A percentile compares a stretch with the other conserved stretches of the same genome.
Conservation (phyloP, 441 rosid species). For the Melastoma candidum region DNA sequence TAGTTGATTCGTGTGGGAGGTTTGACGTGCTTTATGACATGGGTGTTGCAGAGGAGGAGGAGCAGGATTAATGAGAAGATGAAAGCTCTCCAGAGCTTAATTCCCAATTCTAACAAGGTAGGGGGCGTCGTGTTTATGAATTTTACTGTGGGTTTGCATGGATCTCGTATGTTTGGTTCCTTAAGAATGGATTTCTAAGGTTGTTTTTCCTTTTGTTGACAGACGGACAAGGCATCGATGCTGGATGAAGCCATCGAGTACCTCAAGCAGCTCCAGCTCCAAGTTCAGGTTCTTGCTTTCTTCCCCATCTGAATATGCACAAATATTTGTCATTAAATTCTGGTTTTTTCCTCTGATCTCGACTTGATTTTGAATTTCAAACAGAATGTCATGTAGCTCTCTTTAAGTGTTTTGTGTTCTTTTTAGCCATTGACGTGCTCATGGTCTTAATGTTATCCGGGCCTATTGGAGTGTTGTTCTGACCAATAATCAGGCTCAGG, state of each 20-base stretch:
- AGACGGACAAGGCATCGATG: conserved; percentile 78
- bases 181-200: neutral
- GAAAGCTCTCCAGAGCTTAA: conserved; percentile 85
- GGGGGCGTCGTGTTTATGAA: neutral
- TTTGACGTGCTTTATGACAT: neutral
- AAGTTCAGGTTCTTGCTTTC: conserved; percentile 48
- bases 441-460: too few species aligned
- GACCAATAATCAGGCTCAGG: too few species aligned
- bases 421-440: too few species aligned
- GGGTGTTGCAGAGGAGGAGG: conserved; percentile 60
- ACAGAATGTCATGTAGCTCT: too few species aligned
- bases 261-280: conserved; percentile 69
- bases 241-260: conserved; percentile 73
- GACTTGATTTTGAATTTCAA: too few species aligned
- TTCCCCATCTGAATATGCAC: neutral
- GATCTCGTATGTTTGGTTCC: neutral
- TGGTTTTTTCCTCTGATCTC: too few species aligned
- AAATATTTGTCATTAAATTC: too few species aligned
- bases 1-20: neutral
- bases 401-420: too few species aligned
- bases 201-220: conserved; percentile 7
- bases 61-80: conserved; percentile 90
- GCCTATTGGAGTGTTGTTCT: too few species aligned
- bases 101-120: conserved; percentile 95
- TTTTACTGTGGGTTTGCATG: neutral